Conservation (phyloP, 345 rosid genomes). For the Rubroshorea leprosula region DNA sequence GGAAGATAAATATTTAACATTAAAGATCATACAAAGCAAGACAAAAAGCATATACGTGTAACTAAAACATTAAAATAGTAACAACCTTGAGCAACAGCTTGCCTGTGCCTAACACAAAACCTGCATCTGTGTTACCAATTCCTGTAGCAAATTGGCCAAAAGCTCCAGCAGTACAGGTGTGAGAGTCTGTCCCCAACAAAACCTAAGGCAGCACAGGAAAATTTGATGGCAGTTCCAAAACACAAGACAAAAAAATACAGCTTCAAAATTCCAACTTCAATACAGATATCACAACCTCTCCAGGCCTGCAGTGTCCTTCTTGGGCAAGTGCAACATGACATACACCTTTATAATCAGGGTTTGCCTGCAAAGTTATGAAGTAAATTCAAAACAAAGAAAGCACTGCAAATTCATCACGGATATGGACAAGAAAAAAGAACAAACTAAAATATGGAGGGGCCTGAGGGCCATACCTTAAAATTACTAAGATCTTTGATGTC, state of each 20-base stretch:
- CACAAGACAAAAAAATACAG: background rate
- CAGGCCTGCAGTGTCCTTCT: conserved; percentile 99
- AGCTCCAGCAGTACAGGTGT: conserved; percentile 98
- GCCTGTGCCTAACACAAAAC: conserved; percentile 90
- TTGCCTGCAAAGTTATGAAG: conserved; percentile 49
- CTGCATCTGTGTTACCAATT: conserved; percentile 98
- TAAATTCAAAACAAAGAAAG: conserved; percentile 7
- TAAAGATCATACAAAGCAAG: background rate
- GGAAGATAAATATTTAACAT: background rate
- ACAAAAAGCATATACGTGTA: background rate
- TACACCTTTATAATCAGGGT: conserved; percentile 98
- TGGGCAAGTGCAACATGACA: conserved; percentile 98
- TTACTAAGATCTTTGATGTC: conserved; percentile 85
- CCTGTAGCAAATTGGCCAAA: conserved; percentile 99
- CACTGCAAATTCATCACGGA: background rate
- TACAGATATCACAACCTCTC: conserved; percentile 55
- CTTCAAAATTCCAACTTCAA: background rate
- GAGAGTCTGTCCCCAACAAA: conserved; percentile 88
- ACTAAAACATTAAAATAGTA: background rate
- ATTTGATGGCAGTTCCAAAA: conserved; percentile 1
- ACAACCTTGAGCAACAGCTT: conserved; percentile 86
- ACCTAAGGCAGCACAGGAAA: conserved; percentile 42
- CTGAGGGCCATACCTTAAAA: conserved; percentile 53
- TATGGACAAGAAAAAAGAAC: conserved; percentile 4
- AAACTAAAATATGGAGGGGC: background rate